Base-by-base conservation (phyloP, 1,139 yeast genomes). In the Geotrichum siamense region DNA sequence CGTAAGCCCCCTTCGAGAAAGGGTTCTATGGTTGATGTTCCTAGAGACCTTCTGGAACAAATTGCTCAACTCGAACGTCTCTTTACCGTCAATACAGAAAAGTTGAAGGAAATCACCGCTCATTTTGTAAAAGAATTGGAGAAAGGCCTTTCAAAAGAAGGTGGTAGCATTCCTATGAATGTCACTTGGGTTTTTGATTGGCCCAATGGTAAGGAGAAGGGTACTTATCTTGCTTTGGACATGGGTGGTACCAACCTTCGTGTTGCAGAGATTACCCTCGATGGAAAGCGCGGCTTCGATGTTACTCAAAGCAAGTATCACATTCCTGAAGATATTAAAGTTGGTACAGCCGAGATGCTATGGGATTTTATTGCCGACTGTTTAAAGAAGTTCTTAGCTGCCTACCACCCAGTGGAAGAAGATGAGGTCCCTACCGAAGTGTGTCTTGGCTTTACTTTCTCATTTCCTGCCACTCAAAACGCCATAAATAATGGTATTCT, bases 201-300 rank as follows among this genome's bases (percentile, higher is more conserved):
- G 71, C 97, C 98, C 50, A 81, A 93, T 39, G 97, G 97, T 56
- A 68, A 78, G 54, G 98, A 91, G 66, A 74, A 72, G 37, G 98
- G 98, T 53, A 80, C 84, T 54, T 91, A 76, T 65, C 69, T 91
- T 61, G 96, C 97, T 43, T 82, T 91, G 51, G 98, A 91, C 65
- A 76, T 91, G 68, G 96, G 96, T 62, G 96, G 96, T 53, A 87
- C 96, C 53, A 87, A 87, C 69, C 73, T 87, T 64, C 77, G 96
- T 64, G 94, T 86, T 45, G 95, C 89, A 43, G 74, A 82, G 61
- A 93, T 87, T 56, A 78, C 77, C 51, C 72, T 87, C 56, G 78
- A 78, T 44, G 96, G 96, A 51, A 72, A 79, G 63, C 72, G 81
- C 50, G 76, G 82, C 56, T 87, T 86, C 57, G 89, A 82, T 61